These are phyloP conservation scores for Neurospora sp. DNA, from an alignment of 495 filamentous ascomycete genomes.

Conservation along the genomic window DNA sequence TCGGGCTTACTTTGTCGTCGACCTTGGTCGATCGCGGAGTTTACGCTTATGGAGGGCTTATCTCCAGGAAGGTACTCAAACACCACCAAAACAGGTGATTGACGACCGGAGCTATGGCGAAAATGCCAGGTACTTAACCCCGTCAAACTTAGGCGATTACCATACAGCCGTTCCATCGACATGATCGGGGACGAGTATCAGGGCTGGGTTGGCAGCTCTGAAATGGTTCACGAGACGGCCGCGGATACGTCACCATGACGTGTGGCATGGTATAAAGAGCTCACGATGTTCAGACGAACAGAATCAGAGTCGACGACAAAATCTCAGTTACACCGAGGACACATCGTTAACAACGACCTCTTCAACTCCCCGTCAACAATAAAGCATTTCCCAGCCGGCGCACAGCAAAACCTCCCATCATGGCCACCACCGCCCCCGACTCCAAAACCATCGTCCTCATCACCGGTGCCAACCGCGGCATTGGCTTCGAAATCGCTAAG, in stretches of 20 bases:
- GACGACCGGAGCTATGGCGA: not conserved
- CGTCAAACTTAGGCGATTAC: not conserved
- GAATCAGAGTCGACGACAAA: not conserved
- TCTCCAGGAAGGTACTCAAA: not conserved
- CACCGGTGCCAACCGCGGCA: conserved; percentile 40
- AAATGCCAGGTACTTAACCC: not conserved
- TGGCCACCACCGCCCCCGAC: conserved; percentile 1
- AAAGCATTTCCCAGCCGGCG: not conserved
- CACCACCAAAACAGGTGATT: not conserved
- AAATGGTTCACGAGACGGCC: not conserved
- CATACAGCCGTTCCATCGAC: not conserved
- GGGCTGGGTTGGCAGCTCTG: not conserved
- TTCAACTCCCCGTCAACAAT: not conserved
- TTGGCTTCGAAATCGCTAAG: conserved; percentile 34
- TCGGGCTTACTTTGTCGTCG: not conserved
- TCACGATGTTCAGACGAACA: not conserved
- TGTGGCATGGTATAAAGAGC: not conserved
- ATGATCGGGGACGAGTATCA: not conserved
- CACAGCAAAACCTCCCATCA: not conserved
- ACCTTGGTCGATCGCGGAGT: not conserved
- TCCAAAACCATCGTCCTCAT: conserved; percentile 29
- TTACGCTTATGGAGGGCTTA: not conserved
- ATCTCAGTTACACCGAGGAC: not conserved
- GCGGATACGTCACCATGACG: not conserved
- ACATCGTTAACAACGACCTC: not conserved